phyloP scores from a whole-genome alignment of 164 flowering plant genomes.

The Berberis thunbergii region DNA sequence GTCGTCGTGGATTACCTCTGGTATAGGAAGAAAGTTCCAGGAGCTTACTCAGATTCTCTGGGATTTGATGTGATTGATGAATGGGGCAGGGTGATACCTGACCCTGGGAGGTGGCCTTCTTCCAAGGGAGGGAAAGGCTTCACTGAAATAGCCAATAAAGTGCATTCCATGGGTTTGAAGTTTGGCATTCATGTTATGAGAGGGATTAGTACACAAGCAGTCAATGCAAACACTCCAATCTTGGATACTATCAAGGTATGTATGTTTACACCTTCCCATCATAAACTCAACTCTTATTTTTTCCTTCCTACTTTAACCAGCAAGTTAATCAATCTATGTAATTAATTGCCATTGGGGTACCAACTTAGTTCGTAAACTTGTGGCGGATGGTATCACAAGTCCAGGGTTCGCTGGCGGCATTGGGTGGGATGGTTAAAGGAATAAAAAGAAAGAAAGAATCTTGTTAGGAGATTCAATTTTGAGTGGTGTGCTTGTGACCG shows the following conservation, averaged over 20 bases:
- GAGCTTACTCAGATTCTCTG: constrained; percentile 54
- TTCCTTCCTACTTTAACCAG: background rate
- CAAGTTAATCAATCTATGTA: too few relatives aligned
- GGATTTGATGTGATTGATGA: constrained; percentile 87
- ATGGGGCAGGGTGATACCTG: constrained; percentile 93
- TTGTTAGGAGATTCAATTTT: too few relatives aligned
- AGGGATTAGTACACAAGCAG: constrained; percentile 90
- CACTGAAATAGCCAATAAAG: constrained; percentile 59
- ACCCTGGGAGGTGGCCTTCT: constrained; percentile 88
- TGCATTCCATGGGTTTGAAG: constrained; percentile 80
- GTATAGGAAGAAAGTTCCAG: constrained; percentile 68
- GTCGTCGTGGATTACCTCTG: constrained; percentile 95
- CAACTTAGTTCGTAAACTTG: too few relatives aligned
- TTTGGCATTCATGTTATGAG: constrained; percentile 98
- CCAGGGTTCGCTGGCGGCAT: too few relatives aligned
- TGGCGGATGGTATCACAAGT: too few relatives aligned
- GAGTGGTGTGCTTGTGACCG: too few relatives aligned
- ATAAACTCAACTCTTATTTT: background rate
- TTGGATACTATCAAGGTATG: constrained; percentile 53
- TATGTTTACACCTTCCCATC: background rate
- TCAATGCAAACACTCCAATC: constrained; percentile 76
- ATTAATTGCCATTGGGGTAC: too few relatives aligned
- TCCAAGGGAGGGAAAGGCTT: constrained; percentile 74
- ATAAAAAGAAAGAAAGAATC: too few relatives aligned
- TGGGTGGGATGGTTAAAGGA: too few relatives aligned